Base-by-base conservation (phyloP, 768 basidiomycete species). In the Mrakia blollopis region DNA sequence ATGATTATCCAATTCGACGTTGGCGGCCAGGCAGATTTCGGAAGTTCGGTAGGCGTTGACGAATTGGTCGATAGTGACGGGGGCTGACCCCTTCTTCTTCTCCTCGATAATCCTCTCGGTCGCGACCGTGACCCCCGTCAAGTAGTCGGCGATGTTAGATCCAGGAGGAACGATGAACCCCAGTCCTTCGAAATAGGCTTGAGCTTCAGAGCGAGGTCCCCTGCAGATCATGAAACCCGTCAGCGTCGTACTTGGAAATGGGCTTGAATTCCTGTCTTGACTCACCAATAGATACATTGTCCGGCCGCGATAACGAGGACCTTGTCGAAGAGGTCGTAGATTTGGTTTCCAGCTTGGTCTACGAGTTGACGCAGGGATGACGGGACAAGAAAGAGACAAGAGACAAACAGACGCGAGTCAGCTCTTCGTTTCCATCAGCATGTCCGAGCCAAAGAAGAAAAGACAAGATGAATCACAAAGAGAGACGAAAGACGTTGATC, bases 91-190 rank as follows among this genome's bases (percentile, higher is more conserved):
- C 75, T 60, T 57, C 57, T 76, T 76, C 57, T 25, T 41, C 41
- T 87, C 84, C 0, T 89, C 87, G 80, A 91, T 90, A 81, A 89
- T 90, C 41, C 93, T 91, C 84, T 96, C 93, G 80, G 93, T 92
- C 0, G 89, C 87, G 81, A 92, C 92, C 3, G 94, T 86, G 78
- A 85, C 82, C 35, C 84, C 84, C 28, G 86, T 87, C 47, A 87
- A 80, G 83, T 85, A 86, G 79, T 88, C 87, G 72, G 86, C 86
- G 10, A 85, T 85, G 25, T 82, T 89, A 87, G 52, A 44, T 87
- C 78, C 89, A 89, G 74, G 73, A 1, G 85, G 83, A 72, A 80
- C 81, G 21, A 84, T 78, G 82, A 87, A 88, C 7, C 87, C 87
- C 82, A 87, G 83, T 52, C 83, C 80, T 68, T 83, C 79, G 81